A percentile compares a stretch with the other conserved stretches of the same genome.
Conservation (phyloP, 2,329 filamentous ascomycete genomes). For the Aspergillus novofumigatus region DNA sequence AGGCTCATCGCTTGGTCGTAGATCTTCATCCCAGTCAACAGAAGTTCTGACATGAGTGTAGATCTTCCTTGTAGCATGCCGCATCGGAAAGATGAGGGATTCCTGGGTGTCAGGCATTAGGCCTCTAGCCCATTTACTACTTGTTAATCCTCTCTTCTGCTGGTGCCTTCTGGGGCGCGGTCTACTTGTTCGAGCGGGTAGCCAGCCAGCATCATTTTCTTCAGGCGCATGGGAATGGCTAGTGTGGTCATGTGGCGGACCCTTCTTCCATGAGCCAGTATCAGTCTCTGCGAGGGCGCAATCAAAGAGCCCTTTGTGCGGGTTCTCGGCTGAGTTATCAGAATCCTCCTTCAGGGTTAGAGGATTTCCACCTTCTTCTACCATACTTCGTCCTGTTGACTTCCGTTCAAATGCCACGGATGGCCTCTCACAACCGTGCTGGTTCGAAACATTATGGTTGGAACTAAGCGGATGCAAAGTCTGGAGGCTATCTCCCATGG, state of each 20-base stretch:
- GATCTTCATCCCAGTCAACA: slow-evolving; percentile 31
- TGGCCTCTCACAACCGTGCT: background rate
- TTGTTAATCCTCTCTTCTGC: background rate
- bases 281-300: background rate
- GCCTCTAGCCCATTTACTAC: background rate
- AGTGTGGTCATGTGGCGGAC: background rate
- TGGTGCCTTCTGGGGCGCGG: background rate
- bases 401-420: background rate
- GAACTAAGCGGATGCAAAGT: background rate
- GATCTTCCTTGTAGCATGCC: slow-evolving; percentile 13
- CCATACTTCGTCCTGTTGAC: background rate
- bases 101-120: slow-evolving; percentile 13
- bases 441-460: background rate
- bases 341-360: background rate
- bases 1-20: slow-evolving; percentile 23
- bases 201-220: background rate
- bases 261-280: background rate
- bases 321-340: background rate
- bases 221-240: background rate
- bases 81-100: slow-evolving; percentile 13
- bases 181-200: background rate
- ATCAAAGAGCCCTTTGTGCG: background rate
- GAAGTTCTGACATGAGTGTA: slow-evolving; percentile 13
- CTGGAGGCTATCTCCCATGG: background rate
- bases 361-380: background rate